Percentiles rank a stretch among this genome's conserved stretches.
phyloP scores from a whole-genome alignment of 2,329 filamentous ascomycete species.

The Juglanconis oblonga region DNA sequence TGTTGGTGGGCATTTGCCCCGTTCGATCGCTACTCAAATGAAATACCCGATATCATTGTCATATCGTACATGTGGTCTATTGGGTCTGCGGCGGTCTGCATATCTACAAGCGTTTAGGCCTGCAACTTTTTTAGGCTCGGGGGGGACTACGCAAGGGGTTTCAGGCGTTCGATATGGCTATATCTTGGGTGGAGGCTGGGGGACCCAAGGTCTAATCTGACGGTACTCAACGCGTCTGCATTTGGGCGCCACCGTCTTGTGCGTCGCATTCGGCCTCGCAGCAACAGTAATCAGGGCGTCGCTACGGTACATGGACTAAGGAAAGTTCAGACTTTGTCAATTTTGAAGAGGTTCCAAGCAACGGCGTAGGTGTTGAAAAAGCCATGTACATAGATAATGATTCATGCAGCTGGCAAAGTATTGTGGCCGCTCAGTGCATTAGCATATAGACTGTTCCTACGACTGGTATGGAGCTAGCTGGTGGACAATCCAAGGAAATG shows the following conservation, averaged over 20 bases:
- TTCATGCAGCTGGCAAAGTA: not conserved
- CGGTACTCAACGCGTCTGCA: too few relatives aligned
- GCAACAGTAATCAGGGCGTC: not conserved
- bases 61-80: constrained; percentile 1
- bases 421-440: not conserved
- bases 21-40: constrained; percentile 8
- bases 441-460: not conserved
- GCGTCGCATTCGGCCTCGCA: not conserved
- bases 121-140: not conserved
- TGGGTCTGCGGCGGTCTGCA: constrained; percentile 1
- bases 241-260: not conserved
- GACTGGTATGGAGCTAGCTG: not conserved
- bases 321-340: not conserved
- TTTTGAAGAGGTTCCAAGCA: not conserved
- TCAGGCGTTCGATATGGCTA: constrained; percentile 11
- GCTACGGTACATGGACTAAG: not conserved
- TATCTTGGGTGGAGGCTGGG: constrained; percentile 1
- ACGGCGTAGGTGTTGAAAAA: not conserved
- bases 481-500: not conserved
- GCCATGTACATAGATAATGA: not conserved
- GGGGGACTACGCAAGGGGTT: not conserved
- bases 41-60: constrained; percentile 5
- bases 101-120: constrained; percentile 1
- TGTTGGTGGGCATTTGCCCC: constrained; percentile 2
- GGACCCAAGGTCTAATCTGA: not conserved